Evolutionary conservation across 2,329 filamentous ascomycete genomes (phyloP), one percentile per base, ranked within the genome.

Genomic region (Xylaria arbuscula): DNA sequence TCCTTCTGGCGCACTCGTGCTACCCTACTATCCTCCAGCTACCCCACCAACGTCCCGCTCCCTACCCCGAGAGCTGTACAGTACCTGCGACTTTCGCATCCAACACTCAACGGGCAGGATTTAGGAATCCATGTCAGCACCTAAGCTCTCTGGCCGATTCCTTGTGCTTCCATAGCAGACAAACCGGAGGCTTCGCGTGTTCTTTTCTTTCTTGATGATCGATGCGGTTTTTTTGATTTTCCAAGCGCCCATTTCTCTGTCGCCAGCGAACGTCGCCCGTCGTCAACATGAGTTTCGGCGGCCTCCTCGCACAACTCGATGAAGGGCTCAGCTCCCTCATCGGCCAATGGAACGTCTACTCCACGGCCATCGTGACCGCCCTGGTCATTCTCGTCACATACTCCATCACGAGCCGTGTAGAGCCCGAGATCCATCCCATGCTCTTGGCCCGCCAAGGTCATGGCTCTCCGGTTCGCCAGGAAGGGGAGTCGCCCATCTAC

Each of bases 391-490:
- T 94, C 75, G 80, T 95, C 65, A 86, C 90, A 66, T 94, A 93
- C 80, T 87, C 90, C 53, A 82, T 97, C 72, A 83, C 92, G 75
- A 89, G 89, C 69, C 87, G 88, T 59, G 87, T 89, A 68, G 95
- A 98, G 62, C 92, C 96, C 6, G 96, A 99, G 82, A 92, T 92
- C 5, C 96, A 98, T 80, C 95, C 96, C 40, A 90, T 97, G 80
- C 87, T 98, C 56, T 90, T 99, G 34, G 92, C 93, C 64, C 89
- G 95, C 62, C 96, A 98, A 84, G 89, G 93, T 2, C 86, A 90
- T 71, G 87, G 92, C 59, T 92, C 93, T 9, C 88, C 90, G 13
- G 92, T 98, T 62, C 88, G 96, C 74, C 90, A 95, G 74, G 88
- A 92, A 66, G 92, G 93, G 73, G 92, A 98, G 81, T 97, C 93